A percentile compares a stretch with the other conserved stretches of the same genome.
These are phyloP conservation scores for Neoboletus subvelutipes DNA, from an alignment of 768 basidiomycete species.

Conservation along the genomic window DNA sequence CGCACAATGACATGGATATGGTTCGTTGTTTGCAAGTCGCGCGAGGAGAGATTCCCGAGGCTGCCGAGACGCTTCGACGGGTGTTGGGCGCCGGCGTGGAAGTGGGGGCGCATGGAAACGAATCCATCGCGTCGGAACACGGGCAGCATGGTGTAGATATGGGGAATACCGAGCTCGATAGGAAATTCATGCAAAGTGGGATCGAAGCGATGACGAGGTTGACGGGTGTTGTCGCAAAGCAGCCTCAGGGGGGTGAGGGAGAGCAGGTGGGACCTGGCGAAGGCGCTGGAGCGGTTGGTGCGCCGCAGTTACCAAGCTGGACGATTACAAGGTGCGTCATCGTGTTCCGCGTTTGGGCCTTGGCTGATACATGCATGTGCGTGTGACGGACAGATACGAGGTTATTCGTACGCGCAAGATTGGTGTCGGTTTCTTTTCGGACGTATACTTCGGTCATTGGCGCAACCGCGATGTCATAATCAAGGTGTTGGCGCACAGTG, in stretches of 20 bases:
- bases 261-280: too few species aligned
- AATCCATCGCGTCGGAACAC: background rate
- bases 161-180: conserved; percentile 35
- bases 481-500: conserved; percentile 65
- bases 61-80: conserved; percentile 24
- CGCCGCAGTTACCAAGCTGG: conserved; percentile 65
- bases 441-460: too few species aligned
- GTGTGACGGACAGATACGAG: too few species aligned
- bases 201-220: conserved; percentile 71
- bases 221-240: conserved; percentile 35
- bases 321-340: conserved; percentile 80
- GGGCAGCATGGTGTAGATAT: background rate
- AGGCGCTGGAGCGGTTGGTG: too few species aligned
- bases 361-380: too few species aligned
- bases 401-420: too few species aligned
- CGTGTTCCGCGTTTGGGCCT: too few species aligned
- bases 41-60: conserved; percentile 24
- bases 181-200: conserved; percentile 69
- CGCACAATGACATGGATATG: conserved; percentile 20
- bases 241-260: too few species aligned
- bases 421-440: too few species aligned
- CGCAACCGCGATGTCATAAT: too few species aligned
- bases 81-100: conserved; percentile 1
- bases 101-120: background rate
- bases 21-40: conserved; percentile 25